Percentiles rank a stretch among this genome's conserved stretches.
Conservation (phyloP, 345 rosid species). For the Psidium friedrichsthalianum region DNA sequence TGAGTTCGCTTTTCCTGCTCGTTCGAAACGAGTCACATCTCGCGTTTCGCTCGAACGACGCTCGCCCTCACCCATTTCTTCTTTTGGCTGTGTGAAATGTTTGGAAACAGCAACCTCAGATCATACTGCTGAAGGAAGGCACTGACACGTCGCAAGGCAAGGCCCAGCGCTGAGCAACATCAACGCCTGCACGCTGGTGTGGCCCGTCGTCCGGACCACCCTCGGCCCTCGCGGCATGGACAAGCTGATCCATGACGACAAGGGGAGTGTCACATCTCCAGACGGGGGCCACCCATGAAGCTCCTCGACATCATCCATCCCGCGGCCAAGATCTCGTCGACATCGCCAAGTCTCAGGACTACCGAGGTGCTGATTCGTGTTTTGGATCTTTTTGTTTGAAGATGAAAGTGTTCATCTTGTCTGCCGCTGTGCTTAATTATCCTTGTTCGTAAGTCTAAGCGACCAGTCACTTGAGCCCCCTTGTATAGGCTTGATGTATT, state of each 20-base stretch:
- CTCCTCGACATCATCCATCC: slow-evolving; percentile 93
- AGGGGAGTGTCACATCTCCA: slow-evolving; percentile 90
- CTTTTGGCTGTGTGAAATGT: not conserved
- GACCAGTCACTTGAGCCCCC: not conserved
- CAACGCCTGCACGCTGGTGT: slow-evolving; percentile 94
- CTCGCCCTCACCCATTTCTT: not conserved
- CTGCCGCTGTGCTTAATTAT: not conserved
- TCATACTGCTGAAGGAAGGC: slow-evolving; percentile 95
- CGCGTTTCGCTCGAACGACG: not conserved
- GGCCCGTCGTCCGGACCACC: slow-evolving; percentile 72
- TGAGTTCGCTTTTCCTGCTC: not conserved
- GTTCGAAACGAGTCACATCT: not conserved
- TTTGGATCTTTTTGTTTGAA: not conserved
- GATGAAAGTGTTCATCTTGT: not conserved
- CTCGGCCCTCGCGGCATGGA: slow-evolving; percentile 99
- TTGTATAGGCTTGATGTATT: not conserved
- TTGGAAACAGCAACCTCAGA: slow-evolving; percentile 92
- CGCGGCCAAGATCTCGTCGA: slow-evolving; percentile 97
- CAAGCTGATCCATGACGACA: slow-evolving; percentile 94
- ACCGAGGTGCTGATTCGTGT: slow-evolving; percentile 45
- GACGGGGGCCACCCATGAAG: slow-evolving; percentile 99
- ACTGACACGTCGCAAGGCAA: slow-evolving; percentile 97
- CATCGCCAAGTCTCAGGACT: slow-evolving; percentile 98
- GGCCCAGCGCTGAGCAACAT: slow-evolving; percentile 92
- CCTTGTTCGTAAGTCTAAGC: not conserved